A percentile compares a stretch with the other conserved stretches of the same genome.
Evolutionary conservation across 2,329 filamentous ascomycete species (phyloP).

Genomic region (Xenoacremonium recifei): DNA sequence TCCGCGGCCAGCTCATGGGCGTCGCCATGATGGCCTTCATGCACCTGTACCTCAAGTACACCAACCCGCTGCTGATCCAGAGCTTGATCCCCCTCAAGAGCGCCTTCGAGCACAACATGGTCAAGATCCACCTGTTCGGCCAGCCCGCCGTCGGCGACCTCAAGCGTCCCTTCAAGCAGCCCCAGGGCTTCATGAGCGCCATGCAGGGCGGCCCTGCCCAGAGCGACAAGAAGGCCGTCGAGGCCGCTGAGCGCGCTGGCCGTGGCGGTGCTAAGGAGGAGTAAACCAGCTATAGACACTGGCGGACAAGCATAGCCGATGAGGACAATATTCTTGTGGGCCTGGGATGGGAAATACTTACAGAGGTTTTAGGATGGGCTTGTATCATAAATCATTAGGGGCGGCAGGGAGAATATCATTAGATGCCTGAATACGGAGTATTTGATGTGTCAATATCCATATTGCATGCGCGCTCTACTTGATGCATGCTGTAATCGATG

Average conservation of each 20-base stretch:
- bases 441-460: too few relatives aligned
- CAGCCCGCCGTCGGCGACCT: slow-evolving; percentile 85
- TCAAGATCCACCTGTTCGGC: slow-evolving; percentile 93
- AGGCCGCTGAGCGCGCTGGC: slow-evolving; percentile 74
- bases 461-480: too few relatives aligned
- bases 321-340: too few relatives aligned
- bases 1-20: slow-evolving; percentile 93
- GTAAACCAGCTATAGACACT: too few relatives aligned
- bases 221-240: slow-evolving; percentile 89
- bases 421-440: too few relatives aligned
- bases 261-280: slow-evolving; percentile 72
- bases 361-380: too few relatives aligned
- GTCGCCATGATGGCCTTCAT: slow-evolving; percentile 98
- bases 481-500: too few relatives aligned
- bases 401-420: too few relatives aligned
- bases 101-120: slow-evolving; percentile 89
- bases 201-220: slow-evolving; percentile 73
- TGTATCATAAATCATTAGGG: too few relatives aligned
- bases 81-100: slow-evolving; percentile 97
- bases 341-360: too few relatives aligned
- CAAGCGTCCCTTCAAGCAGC: slow-evolving; percentile 91
- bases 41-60: slow-evolving; percentile 99
- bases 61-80: slow-evolving; percentile 97
- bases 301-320: too few relatives aligned
- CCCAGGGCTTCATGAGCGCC: slow-evolving; percentile 77